Evolutionary conservation across 257 asterid genomes (phyloP), one percentile per base, ranked within the genome.

Genomic region (Scutellaria baicalensis): DNA sequence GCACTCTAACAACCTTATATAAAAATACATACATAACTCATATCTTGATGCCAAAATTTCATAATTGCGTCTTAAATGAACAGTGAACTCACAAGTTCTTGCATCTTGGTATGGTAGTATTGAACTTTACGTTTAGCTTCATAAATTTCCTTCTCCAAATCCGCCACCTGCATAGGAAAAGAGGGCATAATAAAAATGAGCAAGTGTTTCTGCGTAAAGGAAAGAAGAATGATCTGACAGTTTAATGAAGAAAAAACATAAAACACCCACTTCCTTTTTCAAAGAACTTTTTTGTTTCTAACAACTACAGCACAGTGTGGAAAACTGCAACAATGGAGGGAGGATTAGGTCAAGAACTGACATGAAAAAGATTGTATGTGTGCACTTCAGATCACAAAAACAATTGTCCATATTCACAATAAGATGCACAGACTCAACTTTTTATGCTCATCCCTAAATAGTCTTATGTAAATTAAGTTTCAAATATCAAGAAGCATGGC

Each of bases 21-120:
- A 55, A 64, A 60, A 11, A 31, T 27, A 49, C 23, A 63, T 23
- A 47, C 40, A 38, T 5, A 71, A 47, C 21, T 45, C 42, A 18
- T 50, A 20, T 64, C 44, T 59, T n/a, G 21, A 61, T 23, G 59
- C 66, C 42, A 77, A 12, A 9, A 27, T 59, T 38, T 57, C 69
- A 42, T 50, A 11, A 38, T 59, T 20, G 67, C 49, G 45, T 48
- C 69, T 52, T 31, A 60, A 56, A 64, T 55, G 23, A 71, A 71
- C 57, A 68, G 49, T 13, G 3, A 72, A 86, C 99, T 82, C 85
- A 94, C 99, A 66, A 94, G 90, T 79, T 94, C 99, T 78, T 94
- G 99, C 99, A 91, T 94, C 85, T 94, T 91, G 50, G 86, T 72
- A 74, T 85, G 99, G 83, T 77, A 94, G 84, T 84, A 91, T 70